Evolutionary conservation across 208 protist genomes (phyloP).

Genomic region (Tritrichomonas foetus): DNA sequence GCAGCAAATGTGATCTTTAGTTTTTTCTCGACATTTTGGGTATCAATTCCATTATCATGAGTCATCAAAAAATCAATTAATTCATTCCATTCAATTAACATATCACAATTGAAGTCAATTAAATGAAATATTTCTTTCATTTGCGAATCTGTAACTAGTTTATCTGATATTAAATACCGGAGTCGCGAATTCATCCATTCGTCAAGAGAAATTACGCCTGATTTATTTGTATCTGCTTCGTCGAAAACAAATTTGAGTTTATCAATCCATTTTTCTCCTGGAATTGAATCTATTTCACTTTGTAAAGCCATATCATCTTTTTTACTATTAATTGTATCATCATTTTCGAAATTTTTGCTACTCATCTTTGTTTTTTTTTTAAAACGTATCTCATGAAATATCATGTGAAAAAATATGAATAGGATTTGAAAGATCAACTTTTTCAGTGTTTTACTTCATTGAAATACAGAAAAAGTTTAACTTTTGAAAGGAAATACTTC

Average conservation of each 20-base stretch:
- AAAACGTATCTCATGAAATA: too few species aligned
- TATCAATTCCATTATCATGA: too few species aligned
- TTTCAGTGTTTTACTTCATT: too few species aligned
- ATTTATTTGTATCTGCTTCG: not conserved
- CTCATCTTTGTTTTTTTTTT: too few species aligned
- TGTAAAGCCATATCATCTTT: too few species aligned
- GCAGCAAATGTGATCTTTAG: not conserved
- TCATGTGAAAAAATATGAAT: too few species aligned
- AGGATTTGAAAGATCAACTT: too few species aligned
- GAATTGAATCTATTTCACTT: not conserved
- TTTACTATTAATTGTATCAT: too few species aligned
- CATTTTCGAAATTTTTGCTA: too few species aligned
- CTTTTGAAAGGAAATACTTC: too few species aligned
- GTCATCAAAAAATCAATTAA: not conserved
- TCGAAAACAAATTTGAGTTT: not conserved
- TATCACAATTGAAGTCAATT: not conserved
- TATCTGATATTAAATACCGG: not conserved
- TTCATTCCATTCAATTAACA: not conserved
- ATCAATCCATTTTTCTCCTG: not conserved
- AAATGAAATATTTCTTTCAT: not conserved
- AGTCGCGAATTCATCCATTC: not conserved
- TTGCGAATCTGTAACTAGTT: not conserved
- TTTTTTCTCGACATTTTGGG: not conserved
- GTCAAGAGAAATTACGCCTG: not conserved
- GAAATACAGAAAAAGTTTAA: too few species aligned